Base-by-base conservation (phyloP, 2,329 filamentous ascomycete species). In the Pseudonectria foliicola region DNA sequence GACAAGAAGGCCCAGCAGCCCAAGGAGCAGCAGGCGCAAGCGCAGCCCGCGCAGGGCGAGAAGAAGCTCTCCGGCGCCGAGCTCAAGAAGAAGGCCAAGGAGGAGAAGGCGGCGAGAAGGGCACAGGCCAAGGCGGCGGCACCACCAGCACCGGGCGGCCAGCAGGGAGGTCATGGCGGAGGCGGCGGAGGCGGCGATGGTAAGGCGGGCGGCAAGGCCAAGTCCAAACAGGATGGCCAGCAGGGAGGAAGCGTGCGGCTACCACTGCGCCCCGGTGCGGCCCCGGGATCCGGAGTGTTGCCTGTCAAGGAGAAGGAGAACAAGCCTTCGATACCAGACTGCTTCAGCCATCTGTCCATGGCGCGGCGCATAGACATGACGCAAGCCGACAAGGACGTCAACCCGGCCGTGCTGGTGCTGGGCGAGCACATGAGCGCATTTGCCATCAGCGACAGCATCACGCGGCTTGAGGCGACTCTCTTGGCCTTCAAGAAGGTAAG, bases 371-470 rank as follows among this genome's bases (percentile, higher is more conserved):
- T 75, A 52, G 56, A 65, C 13, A 66, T 73, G 42, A 67, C 70
- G 3, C 66, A 75, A 42, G 58, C 85, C 67, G 69, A 85, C 74
- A 66, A 82, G 76, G 64, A 84, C 69, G 86, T 96, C 13, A 86
- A 96, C 57, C 88, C 89, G 3, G 80, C 85, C 2, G 80, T 98
- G 3, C 67, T 95, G 45, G 79, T 84, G 1, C 68, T 96, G 30
- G 92, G 90, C 7, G 76, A 96, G 57, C 86, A 95, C 62, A 88
- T 96, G 73, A 84, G 82, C 50, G 81, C 80, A 40, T 96, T 95
- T 62, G 75, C 80, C 25, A 79, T 98, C 39, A 88, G 84, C 52
- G 92, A 94, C 46, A 94, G 87, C 56, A 93, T 84, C 58, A 84
- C 87, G 29, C 76, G 92, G 45, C 81, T 93, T 51, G 82, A 95